Base-by-base conservation (phyloP, 306 rosid species). In the Dalbergia oliveri region DNA sequence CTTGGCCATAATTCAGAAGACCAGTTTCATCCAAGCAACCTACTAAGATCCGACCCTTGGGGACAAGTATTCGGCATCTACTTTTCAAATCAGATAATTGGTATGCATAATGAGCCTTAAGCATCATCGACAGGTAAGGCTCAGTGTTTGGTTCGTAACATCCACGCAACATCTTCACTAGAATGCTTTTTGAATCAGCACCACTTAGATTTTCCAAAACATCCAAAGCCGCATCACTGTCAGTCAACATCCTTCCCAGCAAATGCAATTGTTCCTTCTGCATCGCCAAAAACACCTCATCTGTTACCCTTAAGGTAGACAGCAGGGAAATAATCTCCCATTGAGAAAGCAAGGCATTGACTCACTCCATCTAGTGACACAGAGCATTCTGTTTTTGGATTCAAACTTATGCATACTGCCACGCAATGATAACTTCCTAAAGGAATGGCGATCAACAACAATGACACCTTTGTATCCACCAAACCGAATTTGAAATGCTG, bases 381-480 rank as follows among this genome's bases (percentile, higher is more conserved):
- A 87, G 49, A 94, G 97, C 99, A 94, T 94, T 72, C 79, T 90
- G 86, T 88, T 93, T 21, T 81, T 65, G 3, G 99, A 94, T 61
- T 90, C 97, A 80, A 94, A 94, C 69, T 94, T 94, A 33, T 79
- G 95, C 99, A 94, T 94, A 69, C 97, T 94, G 23, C 82, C 62
- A 37, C 97, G 97, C 83, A 94, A 65, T 53, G 99, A 93, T 78
- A 94, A 75, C 90, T 94, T 94, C 83, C 90, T 82, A 74, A 58
- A 90, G 78, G 97, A 92, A 58, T 60, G 83, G 49, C 89, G 92
- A 74, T 94, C 97, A 73, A 94, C 94, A 54, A 93, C 91, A 31
- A 93, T 90, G 66, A 94, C 97, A 70, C 99, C 97, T 86, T 94
- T 94, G 84, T 88, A 94, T 85, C 99, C 99, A 73, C 99, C 99